Evolutionary conservation across 225 moss, liverwort and hornwort genomes (phyloP).

Genomic region (Physcomitrellopsis africana): DNA sequence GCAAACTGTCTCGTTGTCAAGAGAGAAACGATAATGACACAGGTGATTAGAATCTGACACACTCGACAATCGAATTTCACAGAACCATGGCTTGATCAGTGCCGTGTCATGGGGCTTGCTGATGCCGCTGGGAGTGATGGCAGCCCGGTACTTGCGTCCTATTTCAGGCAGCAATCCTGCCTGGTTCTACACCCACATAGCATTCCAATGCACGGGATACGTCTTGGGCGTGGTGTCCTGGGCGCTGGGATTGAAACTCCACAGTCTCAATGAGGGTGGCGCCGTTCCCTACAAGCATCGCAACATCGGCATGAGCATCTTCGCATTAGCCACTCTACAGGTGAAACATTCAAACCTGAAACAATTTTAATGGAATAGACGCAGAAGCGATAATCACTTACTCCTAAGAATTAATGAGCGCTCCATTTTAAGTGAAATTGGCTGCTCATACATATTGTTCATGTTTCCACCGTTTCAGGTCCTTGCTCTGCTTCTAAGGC

Average conservation of each 20-base stretch:
- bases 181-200: slow-evolving; percentile 85
- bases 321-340: slow-evolving; percentile 73
- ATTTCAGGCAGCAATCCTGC: slow-evolving; percentile 54
- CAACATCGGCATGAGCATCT: slow-evolving; percentile 70
- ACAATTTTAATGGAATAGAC: background rate
- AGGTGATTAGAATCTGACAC: too few relatives aligned
- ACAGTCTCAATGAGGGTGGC: slow-evolving; percentile 26
- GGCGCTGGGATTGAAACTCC: slow-evolving; percentile 60
- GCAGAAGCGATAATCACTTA: too few relatives aligned
- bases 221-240: slow-evolving; percentile 72
- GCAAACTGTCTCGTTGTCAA: too few relatives aligned
- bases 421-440: too few relatives aligned
- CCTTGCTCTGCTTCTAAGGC: slow-evolving; percentile 65
- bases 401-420: too few relatives aligned
- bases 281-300: slow-evolving; percentile 48
- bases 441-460: background rate
- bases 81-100: slow-evolving; percentile 76
- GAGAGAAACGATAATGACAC: too few relatives aligned
- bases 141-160: slow-evolving; percentile 78
- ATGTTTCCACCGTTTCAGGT: slow-evolving; percentile 40
- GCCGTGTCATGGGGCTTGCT: slow-evolving; percentile 75
- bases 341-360: background rate
- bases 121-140: slow-evolving; percentile 78
- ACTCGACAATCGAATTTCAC: slow-evolving; percentile 8
- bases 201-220: slow-evolving; percentile 68